Evolutionary conservation across 805 yeast genomes (phyloP), one percentile per base, ranked within the genome.

Genomic region (Yarrowia phangngaensis): DNA sequence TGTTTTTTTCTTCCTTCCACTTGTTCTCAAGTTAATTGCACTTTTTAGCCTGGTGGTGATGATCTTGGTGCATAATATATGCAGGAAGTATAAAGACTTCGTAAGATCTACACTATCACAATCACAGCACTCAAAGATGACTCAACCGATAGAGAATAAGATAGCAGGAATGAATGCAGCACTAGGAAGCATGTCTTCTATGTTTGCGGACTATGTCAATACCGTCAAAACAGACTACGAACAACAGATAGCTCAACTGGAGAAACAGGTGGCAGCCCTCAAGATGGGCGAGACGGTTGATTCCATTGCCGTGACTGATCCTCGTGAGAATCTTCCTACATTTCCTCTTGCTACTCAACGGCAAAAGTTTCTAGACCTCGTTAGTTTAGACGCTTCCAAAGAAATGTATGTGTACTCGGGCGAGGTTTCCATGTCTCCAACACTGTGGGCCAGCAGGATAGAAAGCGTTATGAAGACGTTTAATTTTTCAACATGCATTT

Each of bases 161-260:
- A 41, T 41, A 20, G 28, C 27, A 2, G 35, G 35, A n/a, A 23
- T 41, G 27, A 29, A 41, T 16, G 35, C 34, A n/a, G 48, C 48
- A 6, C 28, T 41, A 1, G 48, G 48, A 12, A 41, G 35, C 29
- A 41, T 41, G 48, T 41, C 48, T 7, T 20, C 27, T 22, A 41
- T 41, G 35, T 41, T 41, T 22, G 48, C 35, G n/a, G 48, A 41
- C 34, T 41, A 41, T 29, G 48, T 41, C 35, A 41, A 41, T 22
- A 41, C 48, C 8, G 35, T 41, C 29, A 41, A 41, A 29, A 41
- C 48, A 12, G 48, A 41, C 29, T 41, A 41, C 12, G 48, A 41
- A 22, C 48, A 41, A 4, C 34, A 41, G 35, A 41, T 41, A 12
- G 35, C 35, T 2, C 29, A 29, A 11, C 35, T 41, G n/a, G 48